Base-by-base conservation (phyloP, 2,329 filamentous ascomycete genomes). In the Colletotrichum gigasporum region DNA sequence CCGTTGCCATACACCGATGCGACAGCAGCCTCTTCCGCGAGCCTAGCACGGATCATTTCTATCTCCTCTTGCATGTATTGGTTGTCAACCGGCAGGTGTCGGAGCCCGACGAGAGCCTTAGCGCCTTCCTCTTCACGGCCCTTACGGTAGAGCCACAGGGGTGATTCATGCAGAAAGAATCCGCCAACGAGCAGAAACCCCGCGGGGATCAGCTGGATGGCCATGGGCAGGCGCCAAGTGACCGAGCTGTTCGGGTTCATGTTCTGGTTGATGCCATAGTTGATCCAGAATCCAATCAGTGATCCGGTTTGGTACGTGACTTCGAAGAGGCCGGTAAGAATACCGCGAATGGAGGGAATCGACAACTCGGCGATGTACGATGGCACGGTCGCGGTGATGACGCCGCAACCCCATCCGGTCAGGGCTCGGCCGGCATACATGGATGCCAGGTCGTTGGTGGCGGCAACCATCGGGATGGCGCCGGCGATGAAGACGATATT, bases 351-450 rank as follows among this genome's bases (percentile, higher is more conserved):
- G 2, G 83, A 83, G 0, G 87, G 82, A 68, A 86, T 81, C 0
- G 87, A 86, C 56, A 86, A 83, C 71, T 90, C 88, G 9, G 87
- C 85, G 62, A 89, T 87, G 71, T 90, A 90, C 32, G 87, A 82
- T 3, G 87, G 88, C 3, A 90, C 85, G 5, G 83, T 85, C 70
- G 85, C 86, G 8, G 82, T 84, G 70, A 87, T 80, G 39, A 85
- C 73, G n/a, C 85, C 86, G 45, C 86, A 82, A 18, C 84, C 86
- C 71, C 85, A 81, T 2, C 86, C 86, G 2, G 83, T 86, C 32
- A 88, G 76, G 66, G 85, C 84, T 10, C 88, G 84, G 0, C 88
- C 58, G 81, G 80, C 71, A 83, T 66, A 82, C 65, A 89, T 85
- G 5, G 78, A 76, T 1, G 77, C 76, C 8, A 84, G 70, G 41